A percentile compares a stretch with the other conserved stretches of the same genome.
Evolutionary conservation across 768 basidiomycete species (phyloP).

Genomic region (Hericium alpestre): DNA sequence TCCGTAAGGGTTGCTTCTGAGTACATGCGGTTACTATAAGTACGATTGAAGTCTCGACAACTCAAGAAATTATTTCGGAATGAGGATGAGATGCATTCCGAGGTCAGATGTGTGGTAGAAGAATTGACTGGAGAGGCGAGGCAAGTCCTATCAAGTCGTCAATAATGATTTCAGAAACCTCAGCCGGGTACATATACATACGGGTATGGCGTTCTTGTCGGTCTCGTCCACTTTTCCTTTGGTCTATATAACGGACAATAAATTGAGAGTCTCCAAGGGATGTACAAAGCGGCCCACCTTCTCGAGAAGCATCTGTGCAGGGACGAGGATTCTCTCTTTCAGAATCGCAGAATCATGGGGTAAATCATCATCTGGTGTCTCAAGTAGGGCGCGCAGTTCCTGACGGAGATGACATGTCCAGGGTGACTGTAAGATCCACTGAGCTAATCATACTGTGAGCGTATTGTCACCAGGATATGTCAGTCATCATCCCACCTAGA

Average conservation of each 20-base stretch:
- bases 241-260: not conserved
- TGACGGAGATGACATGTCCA: slow-evolving; percentile 39
- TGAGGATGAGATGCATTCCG: no score
- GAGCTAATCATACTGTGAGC: slow-evolving; percentile 2
- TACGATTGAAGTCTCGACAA: no score
- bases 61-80: no score
- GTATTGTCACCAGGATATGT: not conserved
- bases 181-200: no score
- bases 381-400: slow-evolving; percentile 25
- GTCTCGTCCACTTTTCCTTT: not conserved
- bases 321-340: not conserved
- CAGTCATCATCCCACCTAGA: slow-evolving; percentile 1
- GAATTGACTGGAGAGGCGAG: no score
- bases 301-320: not conserved
- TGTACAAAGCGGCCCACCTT: not conserved
- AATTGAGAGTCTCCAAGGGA: no score
- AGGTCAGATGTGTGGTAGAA: no score
- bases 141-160: no score
- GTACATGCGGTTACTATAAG: no score
- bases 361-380: not conserved
- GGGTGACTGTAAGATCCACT: slow-evolving; percentile 26
- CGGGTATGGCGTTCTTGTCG: no score
- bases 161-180: no score
- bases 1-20: no score
- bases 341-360: not conserved